Percentiles rank a stretch among this genome's conserved stretches.
Evolutionary conservation across 805 yeast genomes (phyloP).

Genomic region (Kluyveromyces aestuarii): DNA sequence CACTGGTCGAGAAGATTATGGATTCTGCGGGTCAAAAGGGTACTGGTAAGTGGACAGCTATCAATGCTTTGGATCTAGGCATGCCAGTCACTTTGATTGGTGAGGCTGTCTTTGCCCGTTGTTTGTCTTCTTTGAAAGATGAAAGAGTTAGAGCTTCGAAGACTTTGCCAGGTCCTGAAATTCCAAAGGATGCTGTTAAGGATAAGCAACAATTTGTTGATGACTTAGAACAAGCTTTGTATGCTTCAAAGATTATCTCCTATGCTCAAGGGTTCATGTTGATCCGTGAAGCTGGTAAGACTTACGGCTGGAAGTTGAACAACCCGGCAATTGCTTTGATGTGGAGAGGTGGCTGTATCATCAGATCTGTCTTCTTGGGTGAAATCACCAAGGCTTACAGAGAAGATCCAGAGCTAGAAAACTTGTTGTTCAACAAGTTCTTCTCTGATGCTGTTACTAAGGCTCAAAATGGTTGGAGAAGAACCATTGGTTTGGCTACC

Average conservation of each 20-base stretch:
- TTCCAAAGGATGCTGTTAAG: slow-evolving; percentile 52
- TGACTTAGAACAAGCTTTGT: slow-evolving; percentile 94
- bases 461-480: slow-evolving; percentile 96
- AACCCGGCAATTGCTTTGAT: slow-evolving; percentile 96
- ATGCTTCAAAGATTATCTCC: slow-evolving; percentile 96
- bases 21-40: slow-evolving; percentile 99
- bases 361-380: slow-evolving; percentile 95
- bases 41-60: slow-evolving; percentile 99
- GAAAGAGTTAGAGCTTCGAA: slow-evolving; percentile 86
- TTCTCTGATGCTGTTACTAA: slow-evolving; percentile 82
- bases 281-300: slow-evolving; percentile 95
- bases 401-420: slow-evolving; percentile 86
- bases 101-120: slow-evolving; percentile 97
- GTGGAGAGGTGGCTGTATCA: slow-evolving; percentile 99
- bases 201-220: slow-evolving; percentile 82
- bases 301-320: slow-evolving; percentile 94
- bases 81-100: slow-evolving; percentile 98
- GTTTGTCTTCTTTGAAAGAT: slow-evolving; percentile 82
- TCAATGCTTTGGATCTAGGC: slow-evolving; percentile 94
- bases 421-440: slow-evolving; percentile 92
- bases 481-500: slow-evolving; percentile 68
- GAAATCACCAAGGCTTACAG: slow-evolving; percentile 96
- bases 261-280: slow-evolving; percentile 99
- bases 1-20: slow-evolving; percentile 91
- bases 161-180: slow-evolving; percentile 69